Percentiles rank a stretch among this genome's conserved stretches.
These are phyloP conservation scores for Arachnomyces sp. DNA, from an alignment of 2,329 filamentous ascomycete genomes.

Conservation along the genomic window DNA sequence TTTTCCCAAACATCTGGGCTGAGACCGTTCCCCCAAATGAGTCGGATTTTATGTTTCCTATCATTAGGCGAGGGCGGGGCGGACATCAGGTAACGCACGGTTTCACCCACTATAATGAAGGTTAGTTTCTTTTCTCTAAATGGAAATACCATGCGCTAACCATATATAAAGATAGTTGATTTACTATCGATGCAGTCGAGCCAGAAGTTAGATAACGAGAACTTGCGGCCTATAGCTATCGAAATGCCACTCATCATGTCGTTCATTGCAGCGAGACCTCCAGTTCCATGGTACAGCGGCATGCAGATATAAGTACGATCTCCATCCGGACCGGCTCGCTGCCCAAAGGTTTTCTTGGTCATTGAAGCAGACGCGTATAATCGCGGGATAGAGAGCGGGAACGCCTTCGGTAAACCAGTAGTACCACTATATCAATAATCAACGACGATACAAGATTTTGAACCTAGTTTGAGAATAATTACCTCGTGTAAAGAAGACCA, in stretches of 20 bases:
- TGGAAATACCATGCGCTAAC: no score
- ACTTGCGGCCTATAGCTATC: conserved; percentile 39
- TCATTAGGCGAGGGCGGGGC: conserved; percentile 40
- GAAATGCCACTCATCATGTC: conserved; percentile 35
- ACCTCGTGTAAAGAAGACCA: conserved; percentile 24
- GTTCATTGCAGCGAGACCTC: conserved; percentile 38
- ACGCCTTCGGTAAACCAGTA: conserved; percentile 20
- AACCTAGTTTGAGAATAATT: not conserved
- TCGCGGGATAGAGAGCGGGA: not conserved
- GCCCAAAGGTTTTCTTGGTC: conserved; percentile 21
- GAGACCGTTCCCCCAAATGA: conserved; percentile 43
- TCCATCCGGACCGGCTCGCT: conserved; percentile 19
- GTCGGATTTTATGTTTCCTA: conserved; percentile 36
- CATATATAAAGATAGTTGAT: conserved; percentile 37
- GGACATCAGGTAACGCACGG: conserved; percentile 43
- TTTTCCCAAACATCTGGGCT: conserved; percentile 43
- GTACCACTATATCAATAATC: conserved; percentile 1
- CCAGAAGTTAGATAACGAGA: conserved; percentile 41
- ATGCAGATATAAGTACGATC: conserved; percentile 41
- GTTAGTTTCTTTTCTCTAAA: conserved; percentile 9
- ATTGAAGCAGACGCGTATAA: conserved; percentile 17
- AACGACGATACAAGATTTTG: not conserved
- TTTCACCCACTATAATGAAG: conserved; percentile 34
- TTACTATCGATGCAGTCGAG: conserved; percentile 37
- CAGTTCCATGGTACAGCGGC: conserved; percentile 44